Conservation (phyloP, 129 eudicot species). For the Lactuca saligna region DNA sequence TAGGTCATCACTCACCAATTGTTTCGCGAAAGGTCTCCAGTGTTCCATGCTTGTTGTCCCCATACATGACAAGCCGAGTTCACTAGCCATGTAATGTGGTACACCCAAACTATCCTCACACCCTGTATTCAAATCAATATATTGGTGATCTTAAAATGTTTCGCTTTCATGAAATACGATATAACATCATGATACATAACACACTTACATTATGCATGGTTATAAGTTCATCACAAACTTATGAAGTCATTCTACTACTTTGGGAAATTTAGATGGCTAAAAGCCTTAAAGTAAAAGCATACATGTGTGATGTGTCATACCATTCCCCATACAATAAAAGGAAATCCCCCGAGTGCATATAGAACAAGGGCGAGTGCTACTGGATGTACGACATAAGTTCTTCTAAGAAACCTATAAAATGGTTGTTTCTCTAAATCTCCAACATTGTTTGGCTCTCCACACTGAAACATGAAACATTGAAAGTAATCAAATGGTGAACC, state of each 20-base stretch:
- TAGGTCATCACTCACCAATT: constrained; percentile 50
- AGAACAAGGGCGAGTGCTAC: constrained; percentile 21
- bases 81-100: constrained; percentile 74
- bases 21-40: constrained; percentile 64
- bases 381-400: constrained; percentile 27
- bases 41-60: constrained; percentile 72
- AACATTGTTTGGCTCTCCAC: constrained; percentile 23
- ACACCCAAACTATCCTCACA: constrained; percentile 58
- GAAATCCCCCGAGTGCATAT: constrained; percentile 29
- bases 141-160: background rate
- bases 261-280: background rate
- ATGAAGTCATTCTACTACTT: background rate
- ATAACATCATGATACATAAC: background rate
- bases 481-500: no score
- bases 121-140: constrained; percentile 35
- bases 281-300: background rate
- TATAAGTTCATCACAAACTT: no score
- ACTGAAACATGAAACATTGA: constrained; percentile 10
- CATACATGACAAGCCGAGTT: constrained; percentile 85
- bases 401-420: constrained; percentile 28
- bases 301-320: constrained; percentile 2
- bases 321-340: constrained; percentile 39
- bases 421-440: constrained; percentile 34
- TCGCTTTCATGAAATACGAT: background rate
- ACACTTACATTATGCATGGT: background rate